These are phyloP conservation scores for Achaetomium macrosporum DNA, from an alignment of 2,329 filamentous ascomycete genomes.

Conservation along the genomic window DNA sequence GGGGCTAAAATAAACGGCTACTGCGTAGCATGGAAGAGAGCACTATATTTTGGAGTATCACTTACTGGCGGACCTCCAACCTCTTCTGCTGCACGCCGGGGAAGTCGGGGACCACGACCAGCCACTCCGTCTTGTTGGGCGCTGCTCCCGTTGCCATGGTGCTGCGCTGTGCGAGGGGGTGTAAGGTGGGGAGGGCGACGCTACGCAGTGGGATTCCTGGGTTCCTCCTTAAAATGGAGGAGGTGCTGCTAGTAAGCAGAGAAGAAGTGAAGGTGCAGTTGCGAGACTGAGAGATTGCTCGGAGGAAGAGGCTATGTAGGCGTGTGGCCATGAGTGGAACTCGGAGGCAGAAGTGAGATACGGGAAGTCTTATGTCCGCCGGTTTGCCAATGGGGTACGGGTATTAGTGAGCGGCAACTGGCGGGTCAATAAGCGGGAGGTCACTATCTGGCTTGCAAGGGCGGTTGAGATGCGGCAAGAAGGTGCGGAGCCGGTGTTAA, in stretches of 20 bases:
- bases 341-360: not conserved
- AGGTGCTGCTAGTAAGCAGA: too few species aligned
- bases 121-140: conserved; percentile 55
- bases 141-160: conserved; percentile 25
- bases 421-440: not conserved
- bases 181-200: not conserved
- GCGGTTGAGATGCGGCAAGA: not conserved
- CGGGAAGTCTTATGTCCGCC: not conserved
- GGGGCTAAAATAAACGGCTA: too few species aligned
- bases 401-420: conserved; percentile 7
- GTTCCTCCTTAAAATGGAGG: not conserved
- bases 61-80: conserved; percentile 54
- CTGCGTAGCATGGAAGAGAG: too few species aligned
- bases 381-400: not conserved
- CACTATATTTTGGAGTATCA: too few species aligned
- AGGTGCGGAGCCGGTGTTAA: conserved; percentile 2
- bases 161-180: conserved; percentile 1
- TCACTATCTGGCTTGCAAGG: not conserved
- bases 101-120: conserved; percentile 64
- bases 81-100: conserved; percentile 55
- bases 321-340: conserved; percentile 5
- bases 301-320: conserved; percentile 4
- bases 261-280: not conserved
- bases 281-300: not conserved
- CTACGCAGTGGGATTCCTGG: not conserved